These are phyloP conservation scores for Bocquillonia castaneifolia DNA, from an alignment of 441 rosid genomes.

Conservation along the genomic window DNA sequence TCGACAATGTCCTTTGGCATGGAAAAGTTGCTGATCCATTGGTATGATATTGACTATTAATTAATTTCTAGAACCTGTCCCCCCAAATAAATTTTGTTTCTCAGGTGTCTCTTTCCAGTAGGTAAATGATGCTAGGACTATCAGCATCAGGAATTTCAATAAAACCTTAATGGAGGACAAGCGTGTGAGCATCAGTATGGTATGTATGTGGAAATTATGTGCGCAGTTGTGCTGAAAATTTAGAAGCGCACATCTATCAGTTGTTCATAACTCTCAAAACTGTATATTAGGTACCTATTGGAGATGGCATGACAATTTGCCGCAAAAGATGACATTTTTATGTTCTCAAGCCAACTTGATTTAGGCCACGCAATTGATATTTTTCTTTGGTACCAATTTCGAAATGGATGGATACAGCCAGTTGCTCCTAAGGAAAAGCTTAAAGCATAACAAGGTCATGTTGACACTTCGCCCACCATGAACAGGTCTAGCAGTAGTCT, in stretches of 20 bases:
- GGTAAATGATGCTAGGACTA: conserved; percentile 69
- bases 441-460: not conserved
- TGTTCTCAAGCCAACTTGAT: conserved; percentile 4
- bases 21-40: conserved; percentile 79
- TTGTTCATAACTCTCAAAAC: not conserved
- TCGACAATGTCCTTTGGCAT: conserved; percentile 95
- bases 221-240: conserved; percentile 5
- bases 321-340: conserved; percentile 42
- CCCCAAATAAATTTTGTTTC: conserved; percentile 1
- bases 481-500: not conserved
- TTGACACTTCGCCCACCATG: not conserved
- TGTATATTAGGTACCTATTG: conserved; percentile 65
- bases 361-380: not conserved
- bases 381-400: not conserved
- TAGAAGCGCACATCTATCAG: not conserved
- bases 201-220: conserved; percentile 24
- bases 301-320: conserved; percentile 87
- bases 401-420: not conserved
- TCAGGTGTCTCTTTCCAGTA: conserved; percentile 21
- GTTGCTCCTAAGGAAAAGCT: not conserved
- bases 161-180: conserved; percentile 54
- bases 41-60: conserved; percentile 39
- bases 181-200: conserved; percentile 81
- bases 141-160: conserved; percentile 75
- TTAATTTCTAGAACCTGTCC: conserved; percentile 7